Conservation (phyloP, 148 eudicot species). For the Fagopyrum tataricum region DNA sequence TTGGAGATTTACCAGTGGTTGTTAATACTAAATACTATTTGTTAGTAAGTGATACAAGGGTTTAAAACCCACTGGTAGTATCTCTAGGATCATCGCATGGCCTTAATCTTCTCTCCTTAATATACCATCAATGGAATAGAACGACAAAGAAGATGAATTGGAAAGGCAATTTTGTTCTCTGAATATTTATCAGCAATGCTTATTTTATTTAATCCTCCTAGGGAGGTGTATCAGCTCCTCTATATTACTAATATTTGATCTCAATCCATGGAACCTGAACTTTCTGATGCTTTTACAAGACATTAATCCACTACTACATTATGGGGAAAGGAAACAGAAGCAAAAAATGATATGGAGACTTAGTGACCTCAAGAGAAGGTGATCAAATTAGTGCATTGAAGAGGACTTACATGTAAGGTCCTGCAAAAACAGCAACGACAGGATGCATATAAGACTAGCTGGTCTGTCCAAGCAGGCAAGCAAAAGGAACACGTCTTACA, state of each 20-base stretch:
- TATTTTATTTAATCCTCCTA: background rate
- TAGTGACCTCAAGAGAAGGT: slow-evolving; percentile 18
- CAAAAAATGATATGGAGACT: too few species aligned
- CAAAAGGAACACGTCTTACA: background rate
- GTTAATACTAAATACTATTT: too few species aligned
- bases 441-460: background rate
- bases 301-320: too few species aligned
- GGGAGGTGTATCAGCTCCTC: background rate
- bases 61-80: background rate
- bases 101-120: background rate
- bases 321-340: too few species aligned
- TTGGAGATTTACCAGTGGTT: background rate
- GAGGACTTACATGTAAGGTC: slow-evolving; percentile 89
- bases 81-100: background rate
- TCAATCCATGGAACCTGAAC: background rate
- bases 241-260: background rate
- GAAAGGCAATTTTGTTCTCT: background rate
- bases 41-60: background rate
- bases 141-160: background rate
- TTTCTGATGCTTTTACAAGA: background rate
- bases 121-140: background rate
- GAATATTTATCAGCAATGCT: background rate
- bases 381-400: background rate
- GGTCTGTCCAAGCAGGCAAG: background rate
- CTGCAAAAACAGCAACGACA: slow-evolving; percentile 56